These are phyloP conservation scores for Fusarium mangiferae DNA, from an alignment of 2,329 filamentous ascomycete species.

Conservation along the genomic window DNA sequence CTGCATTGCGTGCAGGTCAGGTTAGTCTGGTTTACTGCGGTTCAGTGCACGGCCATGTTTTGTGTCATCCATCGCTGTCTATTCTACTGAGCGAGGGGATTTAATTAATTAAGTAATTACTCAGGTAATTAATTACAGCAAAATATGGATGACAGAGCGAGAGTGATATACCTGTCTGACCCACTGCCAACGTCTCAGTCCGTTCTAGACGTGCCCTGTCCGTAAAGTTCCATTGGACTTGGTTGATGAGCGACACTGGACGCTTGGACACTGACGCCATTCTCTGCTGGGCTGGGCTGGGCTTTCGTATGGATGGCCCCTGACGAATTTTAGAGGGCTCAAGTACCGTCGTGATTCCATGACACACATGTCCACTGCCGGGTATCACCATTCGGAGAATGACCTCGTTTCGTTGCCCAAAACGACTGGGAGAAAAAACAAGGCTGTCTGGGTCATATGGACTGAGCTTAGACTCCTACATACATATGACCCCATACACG, in stretches of 20 bases:
- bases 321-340: conserved; percentile 8
- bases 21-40: conserved; percentile 3
- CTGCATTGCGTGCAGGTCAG: conserved; percentile 29
- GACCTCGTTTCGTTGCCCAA: conserved; percentile 1
- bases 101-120: neutral
- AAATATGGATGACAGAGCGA: neutral
- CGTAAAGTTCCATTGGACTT: conserved; percentile 10
- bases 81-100: neutral
- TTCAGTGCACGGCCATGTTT: conserved; percentile 18
- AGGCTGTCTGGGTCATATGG: conserved; percentile 9
- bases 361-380: conserved; percentile 22
- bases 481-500: conserved; percentile 17
- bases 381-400: conserved; percentile 1
- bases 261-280: conserved; percentile 43
- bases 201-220: conserved; percentile 30
- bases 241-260: neutral
- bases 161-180: conserved; percentile 29
- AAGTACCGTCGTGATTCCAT: conserved; percentile 30
- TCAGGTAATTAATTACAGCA: neutral
- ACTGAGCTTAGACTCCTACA: neutral
- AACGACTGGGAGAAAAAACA: neutral
- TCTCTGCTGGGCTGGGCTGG: neutral
- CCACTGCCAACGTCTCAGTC: conserved; percentile 32
- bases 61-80: neutral
- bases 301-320: conserved; percentile 33